Conservation (phyloP, 805 yeast genomes). For the Metschnikowia continentalis region DNA sequence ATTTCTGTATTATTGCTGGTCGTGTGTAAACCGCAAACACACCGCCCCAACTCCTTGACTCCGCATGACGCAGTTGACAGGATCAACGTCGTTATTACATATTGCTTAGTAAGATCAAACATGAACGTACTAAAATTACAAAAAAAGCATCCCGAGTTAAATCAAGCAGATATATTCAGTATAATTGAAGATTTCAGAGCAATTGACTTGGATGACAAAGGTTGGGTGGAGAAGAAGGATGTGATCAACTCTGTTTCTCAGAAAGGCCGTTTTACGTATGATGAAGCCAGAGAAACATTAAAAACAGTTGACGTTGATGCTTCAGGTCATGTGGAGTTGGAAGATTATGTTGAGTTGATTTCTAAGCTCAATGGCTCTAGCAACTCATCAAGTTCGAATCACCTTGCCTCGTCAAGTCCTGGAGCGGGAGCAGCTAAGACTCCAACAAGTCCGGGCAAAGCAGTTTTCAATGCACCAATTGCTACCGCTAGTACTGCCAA, state of each 20-base stretch:
- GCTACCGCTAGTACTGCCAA: constrained; percentile 47
- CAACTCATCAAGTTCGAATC: background rate
- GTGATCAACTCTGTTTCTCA: constrained; percentile 80
- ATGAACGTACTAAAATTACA: constrained; percentile 44
- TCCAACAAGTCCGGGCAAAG: constrained; percentile 19
- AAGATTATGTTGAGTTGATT: constrained; percentile 82
- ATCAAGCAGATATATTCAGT: constrained; percentile 80
- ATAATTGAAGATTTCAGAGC: constrained; percentile 81
- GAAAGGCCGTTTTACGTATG: constrained; percentile 79
- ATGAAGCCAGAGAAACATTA: constrained; percentile 88
- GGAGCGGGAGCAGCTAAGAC: constrained; percentile 1
- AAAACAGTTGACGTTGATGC: constrained; percentile 92
- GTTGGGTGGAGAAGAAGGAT: constrained; percentile 89
- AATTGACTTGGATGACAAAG: constrained; percentile 87
- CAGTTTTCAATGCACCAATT: constrained; percentile 31
- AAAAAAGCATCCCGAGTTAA: constrained; percentile 81
- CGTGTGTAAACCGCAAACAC: constrained; percentile 10
- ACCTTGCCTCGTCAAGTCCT: constrained; percentile 6
- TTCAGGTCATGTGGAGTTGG: constrained; percentile 93
- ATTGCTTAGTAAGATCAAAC: background rate
- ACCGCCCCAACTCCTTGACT: constrained; percentile 10
- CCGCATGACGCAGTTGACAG: constrained; percentile 3
- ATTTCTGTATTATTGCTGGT: background rate
- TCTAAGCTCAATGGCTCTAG: constrained; percentile 66
- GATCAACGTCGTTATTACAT: background rate